These are phyloP conservation scores for Dioszegia aurantiaca DNA, from an alignment of 768 basidiomycete genomes.

Conservation along the genomic window DNA sequence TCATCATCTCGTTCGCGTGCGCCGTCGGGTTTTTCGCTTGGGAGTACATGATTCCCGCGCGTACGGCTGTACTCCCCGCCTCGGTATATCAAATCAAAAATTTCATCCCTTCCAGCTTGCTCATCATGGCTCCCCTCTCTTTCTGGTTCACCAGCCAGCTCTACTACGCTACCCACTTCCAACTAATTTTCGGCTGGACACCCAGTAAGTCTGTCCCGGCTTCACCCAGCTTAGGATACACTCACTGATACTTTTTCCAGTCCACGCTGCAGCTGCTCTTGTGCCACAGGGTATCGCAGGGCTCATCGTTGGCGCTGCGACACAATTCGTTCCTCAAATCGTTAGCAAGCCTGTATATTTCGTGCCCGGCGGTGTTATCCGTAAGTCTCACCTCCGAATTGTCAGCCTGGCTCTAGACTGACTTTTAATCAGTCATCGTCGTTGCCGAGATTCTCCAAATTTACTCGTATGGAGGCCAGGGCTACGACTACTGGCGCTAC, in stretches of 20 bases:
- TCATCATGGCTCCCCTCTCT: constrained; percentile 29
- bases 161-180: constrained; percentile 39
- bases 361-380: constrained; percentile 34
- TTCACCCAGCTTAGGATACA: no score
- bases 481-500: constrained; percentile 47
- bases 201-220: constrained; percentile 7
- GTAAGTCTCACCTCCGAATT: no score
- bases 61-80: constrained; percentile 53
- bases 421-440: constrained; percentile 28
- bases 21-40: constrained; percentile 58
- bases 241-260: constrained; percentile 8
- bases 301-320: constrained; percentile 30
- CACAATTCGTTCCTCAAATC: constrained; percentile 32
- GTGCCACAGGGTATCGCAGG: constrained; percentile 43
- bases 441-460: constrained; percentile 36
- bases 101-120: constrained; percentile 28
- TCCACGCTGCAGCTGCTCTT: constrained; percentile 43
- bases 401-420: no score
- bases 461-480: constrained; percentile 43
- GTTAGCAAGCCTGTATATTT: constrained; percentile 34
- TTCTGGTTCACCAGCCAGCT: constrained; percentile 48
- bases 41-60: constrained; percentile 54
- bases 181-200: constrained; percentile 28
- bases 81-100: constrained; percentile 45
- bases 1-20: constrained; percentile 57